Base-by-base conservation (phyloP, 73 alveolate genomes). In the Paramecium pentaurelia region DNA sequence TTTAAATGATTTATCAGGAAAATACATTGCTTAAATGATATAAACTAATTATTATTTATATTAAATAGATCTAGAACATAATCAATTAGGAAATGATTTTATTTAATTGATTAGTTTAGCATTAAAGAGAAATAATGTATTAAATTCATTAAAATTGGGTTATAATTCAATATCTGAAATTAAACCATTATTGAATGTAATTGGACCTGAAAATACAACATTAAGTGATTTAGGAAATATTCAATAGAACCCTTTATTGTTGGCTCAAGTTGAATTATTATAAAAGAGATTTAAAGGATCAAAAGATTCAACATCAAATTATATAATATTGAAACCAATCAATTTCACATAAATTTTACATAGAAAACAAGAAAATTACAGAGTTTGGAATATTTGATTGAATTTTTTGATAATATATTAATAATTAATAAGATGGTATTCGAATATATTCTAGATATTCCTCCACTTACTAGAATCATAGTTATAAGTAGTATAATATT, bases 341-440 rank as follows among this genome's bases (percentile, higher is more conserved):
- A 64, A 20, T 6, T 64, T 64, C 28, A 64, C 77, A 4, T 64
- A 64, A 8, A 64, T 64, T 9, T 34, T 64, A 34, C 51, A 64
- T 64, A 77, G 71, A 77, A 77, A 28, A 42, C 12, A 77, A 77
- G 90, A 77, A 27, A 42, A 38, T 20, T 77, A 42, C 18, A 77
- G 90, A 77, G 68, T 77, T n/a, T 77, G 90, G 90, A 77, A 77
- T 77, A 42, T 77, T 16, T 77, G 90, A 77, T 6, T 14, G 59
- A 47, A 47, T 22, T 22, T 47, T 47, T 47, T 47, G 59, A 47
- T 47, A 47, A 22, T 22, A 49, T 49, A 49, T 49, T 77, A 28
- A 77, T 42, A 77, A 77, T 77, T 1, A 38, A 49, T 77, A 42
- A 36, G 20, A 77, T 75, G 60, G n/a, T 71, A 32, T 34, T 71